Evolutionary conservation across 2,329 filamentous ascomycete genomes (phyloP).

Genomic region (Ascomycota sp.): DNA sequence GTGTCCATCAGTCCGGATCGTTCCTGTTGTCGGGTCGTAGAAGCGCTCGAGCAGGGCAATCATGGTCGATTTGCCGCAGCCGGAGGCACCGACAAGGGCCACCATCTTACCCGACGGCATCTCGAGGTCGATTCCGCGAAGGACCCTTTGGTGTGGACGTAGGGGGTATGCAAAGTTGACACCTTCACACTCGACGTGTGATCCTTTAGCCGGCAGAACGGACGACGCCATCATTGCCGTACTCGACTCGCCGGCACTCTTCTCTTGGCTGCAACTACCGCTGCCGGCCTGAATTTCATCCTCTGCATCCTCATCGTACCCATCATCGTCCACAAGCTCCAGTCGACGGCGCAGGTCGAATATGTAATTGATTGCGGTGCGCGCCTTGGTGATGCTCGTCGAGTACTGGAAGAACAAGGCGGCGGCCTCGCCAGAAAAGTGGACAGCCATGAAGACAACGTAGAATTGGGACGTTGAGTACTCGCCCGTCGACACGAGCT

Average conservation of each 20-base stretch:
- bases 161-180: conserved; percentile 38
- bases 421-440: conserved; percentile 23
- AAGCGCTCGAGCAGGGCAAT: conserved; percentile 29
- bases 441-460: conserved; percentile 26
- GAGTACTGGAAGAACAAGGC: conserved; percentile 23
- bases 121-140: conserved; percentile 17
- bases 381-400: conserved; percentile 30
- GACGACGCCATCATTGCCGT: too few species aligned
- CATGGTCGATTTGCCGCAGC: conserved; percentile 40
- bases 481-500: conserved; percentile 21
- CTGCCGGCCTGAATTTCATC: conserved; percentile 1
- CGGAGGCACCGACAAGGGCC: conserved; percentile 35
- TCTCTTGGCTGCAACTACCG: not conserved
- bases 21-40: conserved; percentile 15
- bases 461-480: conserved; percentile 27
- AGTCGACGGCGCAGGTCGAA: conserved; percentile 16
- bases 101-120: conserved; percentile 26
- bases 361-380: conserved; percentile 26
- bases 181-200: conserved; percentile 25
- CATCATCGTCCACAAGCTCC: conserved; percentile 11
- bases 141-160: conserved; percentile 13
- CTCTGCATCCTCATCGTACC: conserved; percentile 7
- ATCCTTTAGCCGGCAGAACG: conserved; percentile 6
- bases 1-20: conserved; percentile 9
- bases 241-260: not conserved